phyloP scores from a whole-genome alignment of 768 basidiomycete genomes.

The Dioszegia hungarica region DNA sequence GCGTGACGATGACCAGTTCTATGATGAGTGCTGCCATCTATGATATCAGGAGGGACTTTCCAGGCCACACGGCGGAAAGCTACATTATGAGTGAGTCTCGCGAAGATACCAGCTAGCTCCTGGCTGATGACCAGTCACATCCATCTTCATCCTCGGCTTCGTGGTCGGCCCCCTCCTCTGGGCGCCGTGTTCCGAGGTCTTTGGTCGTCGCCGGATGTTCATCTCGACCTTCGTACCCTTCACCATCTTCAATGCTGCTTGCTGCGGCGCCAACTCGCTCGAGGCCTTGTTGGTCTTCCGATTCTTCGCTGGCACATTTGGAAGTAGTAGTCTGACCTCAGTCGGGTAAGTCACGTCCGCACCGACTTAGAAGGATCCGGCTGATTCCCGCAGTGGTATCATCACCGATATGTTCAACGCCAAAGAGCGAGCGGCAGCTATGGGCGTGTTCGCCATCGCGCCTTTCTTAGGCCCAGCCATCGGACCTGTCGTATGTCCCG shows the following conservation, averaged over 20 bases:
- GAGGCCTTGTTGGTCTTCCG: conserved; percentile 46
- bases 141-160: conserved; percentile 32
- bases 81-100: conserved; percentile 29
- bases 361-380: not conserved
- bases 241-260: conserved; percentile 46
- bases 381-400: conserved; percentile 15
- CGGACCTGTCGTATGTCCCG: conserved; percentile 33
- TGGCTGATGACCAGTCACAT: conserved; percentile 20
- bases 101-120: not conserved
- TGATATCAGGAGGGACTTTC: conserved; percentile 22
- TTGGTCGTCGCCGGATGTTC: conserved; percentile 47
- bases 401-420: conserved; percentile 42
- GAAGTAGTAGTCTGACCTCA: conserved; percentile 46
- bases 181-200: conserved; percentile 44
- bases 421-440: conserved; percentile 25
- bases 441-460: conserved; percentile 38
- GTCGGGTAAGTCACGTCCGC: conserved; percentile 26
- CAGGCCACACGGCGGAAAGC: conserved; percentile 18
- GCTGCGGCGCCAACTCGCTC: conserved; percentile 43
- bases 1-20: conserved; percentile 28
- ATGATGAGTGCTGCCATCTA: conserved; percentile 23
- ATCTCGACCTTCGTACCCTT: conserved; percentile 45
- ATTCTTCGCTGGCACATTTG: conserved; percentile 47
- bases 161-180: conserved; percentile 44
- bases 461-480: conserved; percentile 37